phyloP scores from a whole-genome alignment of 2,329 filamentous ascomycete genomes.

The Cryphonectria nitschkei region DNA sequence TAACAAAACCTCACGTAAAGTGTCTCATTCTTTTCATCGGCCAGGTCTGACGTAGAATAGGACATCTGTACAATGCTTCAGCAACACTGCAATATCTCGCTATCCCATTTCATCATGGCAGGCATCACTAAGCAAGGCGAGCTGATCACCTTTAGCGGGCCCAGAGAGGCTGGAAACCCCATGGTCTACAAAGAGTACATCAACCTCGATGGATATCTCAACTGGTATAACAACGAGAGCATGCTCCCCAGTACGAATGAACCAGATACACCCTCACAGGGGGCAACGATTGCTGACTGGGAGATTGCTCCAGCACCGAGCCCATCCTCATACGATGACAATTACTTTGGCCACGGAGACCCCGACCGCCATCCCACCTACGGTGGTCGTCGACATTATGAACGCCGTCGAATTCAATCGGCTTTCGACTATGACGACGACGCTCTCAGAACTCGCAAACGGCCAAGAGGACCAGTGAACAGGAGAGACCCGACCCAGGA shows the following conservation, averaged over 20 bases:
- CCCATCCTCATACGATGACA: constrained; percentile 30
- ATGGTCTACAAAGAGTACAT: constrained; percentile 35
- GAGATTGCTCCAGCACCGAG: constrained; percentile 17
- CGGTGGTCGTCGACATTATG: constrained; percentile 33
- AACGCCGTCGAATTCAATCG: constrained; percentile 35
- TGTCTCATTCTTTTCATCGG: not conserved
- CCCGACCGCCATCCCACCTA: constrained; percentile 31
- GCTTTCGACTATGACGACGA: constrained; percentile 37
- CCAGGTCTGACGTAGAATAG: constrained; percentile 36
- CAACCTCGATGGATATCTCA: constrained; percentile 26
- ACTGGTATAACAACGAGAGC: constrained; percentile 26
- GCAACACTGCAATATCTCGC: constrained; percentile 56
- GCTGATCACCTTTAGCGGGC: constrained; percentile 50
- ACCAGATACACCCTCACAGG: constrained; percentile 3
- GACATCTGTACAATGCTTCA: constrained; percentile 56
- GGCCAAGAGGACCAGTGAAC: constrained; percentile 35
- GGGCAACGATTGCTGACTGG: not conserved
- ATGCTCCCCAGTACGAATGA: constrained; percentile 31
- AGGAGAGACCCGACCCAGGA: constrained; percentile 43
- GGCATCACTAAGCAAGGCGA: constrained; percentile 53
- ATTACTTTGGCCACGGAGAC: constrained; percentile 32
- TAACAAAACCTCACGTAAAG: not conserved
- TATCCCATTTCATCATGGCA: constrained; percentile 56
- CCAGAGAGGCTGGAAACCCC: constrained; percentile 35
- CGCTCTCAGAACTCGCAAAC: constrained; percentile 42